These are phyloP conservation scores for Baorangia bicolor DNA, from an alignment of 768 basidiomycete species.

Conservation along the genomic window DNA sequence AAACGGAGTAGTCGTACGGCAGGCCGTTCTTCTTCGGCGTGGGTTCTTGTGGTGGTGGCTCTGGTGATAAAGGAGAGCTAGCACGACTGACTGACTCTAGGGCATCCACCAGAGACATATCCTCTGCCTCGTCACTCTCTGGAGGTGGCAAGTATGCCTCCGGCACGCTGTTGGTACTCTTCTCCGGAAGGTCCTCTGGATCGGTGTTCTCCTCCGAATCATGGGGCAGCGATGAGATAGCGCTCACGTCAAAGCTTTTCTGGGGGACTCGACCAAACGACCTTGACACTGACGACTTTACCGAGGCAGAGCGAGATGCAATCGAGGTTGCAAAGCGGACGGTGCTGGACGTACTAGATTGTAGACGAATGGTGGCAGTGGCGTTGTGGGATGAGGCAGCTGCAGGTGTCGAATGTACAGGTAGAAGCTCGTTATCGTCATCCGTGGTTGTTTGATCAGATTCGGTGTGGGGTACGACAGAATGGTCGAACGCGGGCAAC, in stretches of 20 bases:
- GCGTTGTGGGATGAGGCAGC: conserved; percentile 48
- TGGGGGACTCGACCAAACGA: conserved; percentile 32
- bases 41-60: conserved; percentile 34
- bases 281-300: conserved; percentile 36
- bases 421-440: conserved; percentile 45
- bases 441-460: conserved; percentile 39
- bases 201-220: conserved; percentile 35
- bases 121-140: conserved; percentile 42
- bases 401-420: conserved; percentile 68
- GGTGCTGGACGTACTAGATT: conserved; percentile 51
- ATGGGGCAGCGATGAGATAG: conserved; percentile 53
- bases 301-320: conserved; percentile 40
- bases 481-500: conserved; percentile 69
- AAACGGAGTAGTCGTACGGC: conserved; percentile 52
- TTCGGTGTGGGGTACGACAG: conserved; percentile 40
- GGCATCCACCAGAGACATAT: conserved; percentile 55
- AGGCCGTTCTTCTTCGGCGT: conserved; percentile 53
- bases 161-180: conserved; percentile 52
- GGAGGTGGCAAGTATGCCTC: conserved; percentile 52
- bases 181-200: conserved; percentile 37
- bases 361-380: conserved; percentile 48
- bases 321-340: conserved; percentile 54
- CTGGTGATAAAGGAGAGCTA: conserved; percentile 46
- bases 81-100: conserved; percentile 54
- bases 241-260: conserved; percentile 61